Base-by-base conservation (phyloP, 169 alveolate species). In the Eimeria praecox region DNA sequence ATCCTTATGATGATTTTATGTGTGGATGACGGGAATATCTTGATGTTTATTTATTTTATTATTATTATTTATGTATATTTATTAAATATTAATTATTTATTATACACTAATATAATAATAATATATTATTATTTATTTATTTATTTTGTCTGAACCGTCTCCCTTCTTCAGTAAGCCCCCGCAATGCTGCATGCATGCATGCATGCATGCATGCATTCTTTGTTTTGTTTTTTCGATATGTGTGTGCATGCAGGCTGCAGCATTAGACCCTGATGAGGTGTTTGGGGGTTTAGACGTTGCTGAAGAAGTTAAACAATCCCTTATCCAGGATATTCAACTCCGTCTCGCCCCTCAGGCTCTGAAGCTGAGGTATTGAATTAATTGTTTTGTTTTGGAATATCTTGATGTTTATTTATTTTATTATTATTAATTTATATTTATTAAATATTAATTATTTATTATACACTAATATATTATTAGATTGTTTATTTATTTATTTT, bases 261-360 rank as follows among this genome's bases (percentile, higher is more conserved):
- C 99, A 35, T 92, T 97, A 78, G 98, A 98, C 94, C 99, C 99
- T 30, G 99, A 98, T 27, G 96, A 78, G 56, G 99, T 98, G 22
- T 97, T 99, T 71, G 98, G 97, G 82, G 99, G 98, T n/a, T 75
- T 99, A 80, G 98, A 98, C 64, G 94, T 98, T 52, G 96, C 98
- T 22, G 99, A 97, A 90, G 98, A 97, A 35, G 95, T 98, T 20
- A 97, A 97, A 71, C 97, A 98, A 49, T 97, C 99, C 46, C 90
- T 95, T n/a, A 64, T 89, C 20, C 93, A 77, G 30, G 99, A 98
- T 75, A 98, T 98, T 33, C 96, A 98, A 94, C 96, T 97, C n/a
- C 93, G 99, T 38, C 96, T 98, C 40, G 96, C 99, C 18, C 99
- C 99, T 8, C 99, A 98, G 92, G 99, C 98, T n/a, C 82, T 98